phyloP scores from a whole-genome alignment of 768 basidiomycete species.

The Mycena polygramma region DNA sequence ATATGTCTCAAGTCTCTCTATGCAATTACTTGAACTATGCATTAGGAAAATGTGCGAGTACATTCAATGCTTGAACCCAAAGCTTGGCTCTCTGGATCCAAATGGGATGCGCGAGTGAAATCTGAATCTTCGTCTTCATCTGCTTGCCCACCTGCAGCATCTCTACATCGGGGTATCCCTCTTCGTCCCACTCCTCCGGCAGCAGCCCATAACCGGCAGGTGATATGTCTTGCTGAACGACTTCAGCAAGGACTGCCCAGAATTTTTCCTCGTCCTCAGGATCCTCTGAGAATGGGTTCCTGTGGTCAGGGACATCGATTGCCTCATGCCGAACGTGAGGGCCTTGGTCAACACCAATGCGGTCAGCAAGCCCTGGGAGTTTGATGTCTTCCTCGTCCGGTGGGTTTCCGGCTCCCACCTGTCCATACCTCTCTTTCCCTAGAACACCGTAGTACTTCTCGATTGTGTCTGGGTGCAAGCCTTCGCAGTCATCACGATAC shows the following conservation, averaged over 20 bases:
- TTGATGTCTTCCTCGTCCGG: constrained; percentile 1
- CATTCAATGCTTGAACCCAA: background rate
- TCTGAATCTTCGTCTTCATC: constrained; percentile 2
- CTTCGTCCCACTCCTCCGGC: constrained; percentile 19
- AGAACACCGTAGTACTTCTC: constrained; percentile 35
- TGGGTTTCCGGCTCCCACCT: constrained; percentile 1
- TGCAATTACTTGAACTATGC: too few relatives aligned
- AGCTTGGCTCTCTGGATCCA: background rate
- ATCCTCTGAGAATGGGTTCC: constrained; percentile 16
- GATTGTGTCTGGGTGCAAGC: constrained; percentile 30
- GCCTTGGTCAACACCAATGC: background rate
- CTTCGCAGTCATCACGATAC: constrained; percentile 34
- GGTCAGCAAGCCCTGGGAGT: background rate
- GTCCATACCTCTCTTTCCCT: background rate
- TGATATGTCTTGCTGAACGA: background rate
- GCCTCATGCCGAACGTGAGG: constrained; percentile 13
- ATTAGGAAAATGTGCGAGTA: background rate
- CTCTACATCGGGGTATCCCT: constrained; percentile 16
- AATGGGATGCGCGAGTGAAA: constrained; percentile 5
- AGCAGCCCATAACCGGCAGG: constrained; percentile 17
- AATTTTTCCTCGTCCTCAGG: background rate
- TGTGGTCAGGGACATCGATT: constrained; percentile 10
- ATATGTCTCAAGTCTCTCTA: too few relatives aligned
- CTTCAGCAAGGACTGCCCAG: constrained; percentile 5
- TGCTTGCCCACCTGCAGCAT: background rate